phyloP scores from a whole-genome alignment of 495 filamentous ascomycete species.

The Neurospora terricola region DNA sequence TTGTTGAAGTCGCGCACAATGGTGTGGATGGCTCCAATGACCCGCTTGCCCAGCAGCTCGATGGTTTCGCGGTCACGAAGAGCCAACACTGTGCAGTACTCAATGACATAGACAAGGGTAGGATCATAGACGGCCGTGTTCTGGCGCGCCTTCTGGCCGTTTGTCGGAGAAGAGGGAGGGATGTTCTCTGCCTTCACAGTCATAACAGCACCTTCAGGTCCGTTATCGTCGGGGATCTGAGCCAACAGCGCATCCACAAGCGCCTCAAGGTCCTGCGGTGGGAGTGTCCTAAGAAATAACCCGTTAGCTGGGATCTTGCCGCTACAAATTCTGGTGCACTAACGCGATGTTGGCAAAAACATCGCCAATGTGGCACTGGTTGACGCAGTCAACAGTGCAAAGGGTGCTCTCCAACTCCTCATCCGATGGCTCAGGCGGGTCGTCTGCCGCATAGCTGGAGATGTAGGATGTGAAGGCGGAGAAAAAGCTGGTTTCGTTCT shows the following conservation, averaged over 20 bases:
- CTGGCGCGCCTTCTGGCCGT: constrained; percentile 43
- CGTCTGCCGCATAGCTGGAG: constrained; percentile 96
- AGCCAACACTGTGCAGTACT: constrained; percentile 77
- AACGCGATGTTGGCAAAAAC: constrained; percentile 70
- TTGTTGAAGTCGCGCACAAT: constrained; percentile 69
- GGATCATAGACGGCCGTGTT: constrained; percentile 70
- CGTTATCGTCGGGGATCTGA: constrained; percentile 78
- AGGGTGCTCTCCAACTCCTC: constrained; percentile 94
- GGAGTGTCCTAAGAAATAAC: constrained; percentile 41
- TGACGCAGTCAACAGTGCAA: constrained; percentile 88
- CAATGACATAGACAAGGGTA: constrained; percentile 74
- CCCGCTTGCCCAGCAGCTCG: constrained; percentile 58
- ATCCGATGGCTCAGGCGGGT: constrained; percentile 93
- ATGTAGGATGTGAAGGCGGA: constrained; percentile 93
- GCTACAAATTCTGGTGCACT: background rate
- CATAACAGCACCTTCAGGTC: constrained; percentile 58
- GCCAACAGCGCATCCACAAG: constrained; percentile 65
- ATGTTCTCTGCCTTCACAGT: constrained; percentile 76
- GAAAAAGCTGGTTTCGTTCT: constrained; percentile 72
- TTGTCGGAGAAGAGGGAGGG: constrained; percentile 39
- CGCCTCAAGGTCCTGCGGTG: constrained; percentile 51
- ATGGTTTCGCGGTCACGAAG: constrained; percentile 67
- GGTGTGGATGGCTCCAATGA: constrained; percentile 69
- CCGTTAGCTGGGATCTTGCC: background rate
- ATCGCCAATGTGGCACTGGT: constrained; percentile 73